Conservation (phyloP, 164 flowering plant species). For the Aristolochia fimbriata region DNA sequence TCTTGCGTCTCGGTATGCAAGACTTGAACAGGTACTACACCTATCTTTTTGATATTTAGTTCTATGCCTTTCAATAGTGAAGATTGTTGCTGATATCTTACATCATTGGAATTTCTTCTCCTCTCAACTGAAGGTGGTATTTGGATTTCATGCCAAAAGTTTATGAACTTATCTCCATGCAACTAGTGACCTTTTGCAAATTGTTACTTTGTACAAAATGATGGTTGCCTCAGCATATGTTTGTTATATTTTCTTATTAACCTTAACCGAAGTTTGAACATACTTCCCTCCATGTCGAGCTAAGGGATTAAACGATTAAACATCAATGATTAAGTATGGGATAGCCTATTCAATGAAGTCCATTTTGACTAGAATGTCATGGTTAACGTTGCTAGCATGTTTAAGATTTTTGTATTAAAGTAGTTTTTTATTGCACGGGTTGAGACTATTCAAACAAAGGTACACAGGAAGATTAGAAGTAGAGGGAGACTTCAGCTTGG, state of each 20-base stretch:
- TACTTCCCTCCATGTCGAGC: no score
- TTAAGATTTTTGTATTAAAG: background rate
- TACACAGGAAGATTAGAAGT: no score
- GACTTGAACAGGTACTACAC: conserved; percentile 71
- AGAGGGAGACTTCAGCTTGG: no score
- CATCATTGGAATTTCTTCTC: background rate
- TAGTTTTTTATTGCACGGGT: no score
- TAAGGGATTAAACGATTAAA: no score
- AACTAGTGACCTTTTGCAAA: background rate
- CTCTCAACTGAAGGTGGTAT: background rate
- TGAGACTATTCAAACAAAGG: no score
- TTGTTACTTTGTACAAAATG: background rate
- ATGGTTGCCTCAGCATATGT: no score
- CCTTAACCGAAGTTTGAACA: no score
- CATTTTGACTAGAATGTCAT: background rate
- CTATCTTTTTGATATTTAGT: background rate
- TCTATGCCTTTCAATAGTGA: background rate
- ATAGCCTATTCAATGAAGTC: no score
- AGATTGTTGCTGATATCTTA: background rate
- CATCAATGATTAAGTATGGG: no score
- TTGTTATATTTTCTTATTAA: background rate
- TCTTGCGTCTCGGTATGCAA: conserved; percentile 54
- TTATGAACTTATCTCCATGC: background rate
- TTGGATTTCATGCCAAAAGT: background rate
- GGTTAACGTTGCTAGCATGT: background rate